phyloP scores from a whole-genome alignment of 2,329 filamentous ascomycete species.

The Calycina herbarum region DNA sequence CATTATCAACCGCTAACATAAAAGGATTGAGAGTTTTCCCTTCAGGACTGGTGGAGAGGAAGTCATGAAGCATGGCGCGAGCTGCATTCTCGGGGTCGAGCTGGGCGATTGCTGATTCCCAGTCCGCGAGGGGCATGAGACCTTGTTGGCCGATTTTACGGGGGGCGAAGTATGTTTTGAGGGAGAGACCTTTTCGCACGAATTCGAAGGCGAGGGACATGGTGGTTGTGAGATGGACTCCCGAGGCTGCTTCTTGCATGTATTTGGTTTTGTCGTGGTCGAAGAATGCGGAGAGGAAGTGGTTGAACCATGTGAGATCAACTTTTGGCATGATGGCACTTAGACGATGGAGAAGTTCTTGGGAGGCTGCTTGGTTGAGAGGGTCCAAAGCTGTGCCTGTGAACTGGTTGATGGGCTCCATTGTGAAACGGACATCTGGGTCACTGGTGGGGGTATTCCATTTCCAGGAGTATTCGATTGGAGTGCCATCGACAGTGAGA shows the following conservation, averaged over 20 bases:
- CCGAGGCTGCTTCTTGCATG: neutral
- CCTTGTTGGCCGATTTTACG: neutral
- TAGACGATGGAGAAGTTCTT: neutral
- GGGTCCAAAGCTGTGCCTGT: neutral
- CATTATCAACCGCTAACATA: neutral
- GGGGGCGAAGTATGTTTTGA: neutral
- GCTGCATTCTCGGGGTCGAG: neutral
- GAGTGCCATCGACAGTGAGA: neutral
- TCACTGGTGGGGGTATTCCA: neutral
- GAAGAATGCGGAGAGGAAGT: neutral
- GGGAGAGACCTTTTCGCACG: neutral
- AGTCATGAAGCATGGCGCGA: neutral
- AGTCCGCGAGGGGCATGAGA: neutral
- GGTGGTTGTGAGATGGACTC: neutral
- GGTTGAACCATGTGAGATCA: neutral
- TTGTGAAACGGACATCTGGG: neutral
- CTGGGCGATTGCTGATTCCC: neutral
- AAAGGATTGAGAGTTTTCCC: neutral
- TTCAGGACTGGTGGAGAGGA: neutral
- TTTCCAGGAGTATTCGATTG: constrained; percentile 8
- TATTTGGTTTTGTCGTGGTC: neutral
- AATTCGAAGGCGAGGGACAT: neutral
- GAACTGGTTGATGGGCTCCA: neutral
- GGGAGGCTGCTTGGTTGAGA: neutral
- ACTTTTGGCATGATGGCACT: neutral